A percentile compares a stretch with the other conserved stretches of the same genome.
Conservation (phyloP, 1,284 basidiomycete species). For the Pascua guehoae region DNA sequence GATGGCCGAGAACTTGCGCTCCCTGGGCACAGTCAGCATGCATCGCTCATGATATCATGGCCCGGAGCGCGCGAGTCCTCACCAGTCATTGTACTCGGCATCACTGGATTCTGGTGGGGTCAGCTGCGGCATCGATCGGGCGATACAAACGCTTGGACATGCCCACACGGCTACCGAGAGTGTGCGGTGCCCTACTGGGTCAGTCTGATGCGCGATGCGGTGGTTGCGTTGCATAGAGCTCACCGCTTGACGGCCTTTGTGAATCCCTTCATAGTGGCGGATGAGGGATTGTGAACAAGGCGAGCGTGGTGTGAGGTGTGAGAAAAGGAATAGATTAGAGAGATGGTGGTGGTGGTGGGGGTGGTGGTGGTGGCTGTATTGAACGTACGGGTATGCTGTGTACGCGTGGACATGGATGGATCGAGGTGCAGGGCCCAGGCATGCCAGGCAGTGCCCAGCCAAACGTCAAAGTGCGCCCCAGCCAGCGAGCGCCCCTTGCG, state of each 20-base stretch:
- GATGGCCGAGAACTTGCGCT: constrained; percentile 70
- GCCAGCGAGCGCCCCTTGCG: no score
- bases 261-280: constrained; percentile 67
- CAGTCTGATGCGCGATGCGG: neutral
- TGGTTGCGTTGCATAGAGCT: constrained; percentile 18
- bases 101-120: constrained; percentile 66
- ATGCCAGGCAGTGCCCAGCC: no score
- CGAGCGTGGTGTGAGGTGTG: constrained; percentile 2
- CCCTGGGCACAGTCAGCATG: constrained; percentile 32
- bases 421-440: no score
- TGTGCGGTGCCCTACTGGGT: constrained; percentile 67
- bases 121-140: neutral
- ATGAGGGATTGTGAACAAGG: constrained; percentile 1
- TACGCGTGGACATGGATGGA: no score
- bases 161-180: constrained; percentile 77
- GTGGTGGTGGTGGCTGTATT: no score
- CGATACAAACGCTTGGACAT: constrained; percentile 77
- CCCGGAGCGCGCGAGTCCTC: constrained; percentile 8
- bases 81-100: constrained; percentile 65
- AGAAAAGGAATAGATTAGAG: neutral
- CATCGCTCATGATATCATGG: neutral
- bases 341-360: neutral
- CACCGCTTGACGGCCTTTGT: constrained; percentile 74
- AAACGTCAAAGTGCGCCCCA: no score
- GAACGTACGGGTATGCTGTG: no score